phyloP scores from a whole-genome alignment of 768 basidiomycete genomes.

The Xerocomellus dryophilus region DNA sequence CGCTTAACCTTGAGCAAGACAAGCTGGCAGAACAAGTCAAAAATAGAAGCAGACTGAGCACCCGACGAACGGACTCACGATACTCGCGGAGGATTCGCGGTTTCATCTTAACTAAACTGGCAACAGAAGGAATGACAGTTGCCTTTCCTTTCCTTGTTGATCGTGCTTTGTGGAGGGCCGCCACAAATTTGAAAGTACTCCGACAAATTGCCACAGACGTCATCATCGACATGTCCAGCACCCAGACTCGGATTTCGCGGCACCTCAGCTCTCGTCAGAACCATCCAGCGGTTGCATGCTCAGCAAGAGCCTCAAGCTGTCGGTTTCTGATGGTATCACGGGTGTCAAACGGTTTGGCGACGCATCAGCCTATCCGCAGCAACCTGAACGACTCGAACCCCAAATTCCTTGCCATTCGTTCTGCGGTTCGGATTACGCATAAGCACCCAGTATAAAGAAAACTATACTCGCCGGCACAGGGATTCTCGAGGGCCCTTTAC shows the following conservation, averaged over 20 bases:
- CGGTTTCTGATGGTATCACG: background rate
- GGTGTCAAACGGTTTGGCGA: background rate
- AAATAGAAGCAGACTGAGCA: background rate
- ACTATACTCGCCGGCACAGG: constrained; percentile 10
- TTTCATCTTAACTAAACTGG: background rate
- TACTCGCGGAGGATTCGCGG: background rate
- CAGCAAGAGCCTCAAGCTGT: background rate
- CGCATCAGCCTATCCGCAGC: background rate
- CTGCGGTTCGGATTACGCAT: background rate
- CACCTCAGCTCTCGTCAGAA: background rate
- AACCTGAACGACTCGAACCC: background rate
- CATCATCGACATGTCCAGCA: background rate
- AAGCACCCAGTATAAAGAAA: background rate
- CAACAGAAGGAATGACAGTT: background rate
- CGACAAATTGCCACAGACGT: background rate
- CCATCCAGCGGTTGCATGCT: too few relatives aligned
- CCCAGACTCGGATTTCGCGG: background rate
- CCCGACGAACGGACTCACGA: background rate
- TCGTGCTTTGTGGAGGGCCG: background rate
- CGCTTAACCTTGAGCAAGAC: too few relatives aligned
- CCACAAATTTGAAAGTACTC: background rate
- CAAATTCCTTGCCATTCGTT: background rate
- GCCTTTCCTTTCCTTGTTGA: background rate
- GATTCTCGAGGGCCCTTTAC: background rate
- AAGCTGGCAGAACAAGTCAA: background rate